Evolutionary conservation across 2,329 filamentous ascomycete genomes (phyloP).

Genomic region (Hirsutella rhossiliensis): DNA sequence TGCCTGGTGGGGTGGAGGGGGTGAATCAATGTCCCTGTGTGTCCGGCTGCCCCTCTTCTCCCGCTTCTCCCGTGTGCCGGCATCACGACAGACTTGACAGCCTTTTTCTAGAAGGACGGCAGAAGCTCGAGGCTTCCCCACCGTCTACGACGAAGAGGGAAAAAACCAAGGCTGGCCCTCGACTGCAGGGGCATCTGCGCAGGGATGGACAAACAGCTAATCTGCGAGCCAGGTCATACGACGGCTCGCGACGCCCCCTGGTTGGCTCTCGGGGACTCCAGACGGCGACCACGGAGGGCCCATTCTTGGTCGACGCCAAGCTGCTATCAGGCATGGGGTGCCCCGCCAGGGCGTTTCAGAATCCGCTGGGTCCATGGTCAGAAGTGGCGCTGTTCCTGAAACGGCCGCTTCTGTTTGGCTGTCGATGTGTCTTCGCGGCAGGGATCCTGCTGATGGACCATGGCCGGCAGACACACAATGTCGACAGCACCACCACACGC

Average conservation of each 20-base stretch:
- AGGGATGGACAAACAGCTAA: constrained; percentile 2
- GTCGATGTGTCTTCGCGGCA: constrained; percentile 3
- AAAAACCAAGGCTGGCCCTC: not conserved
- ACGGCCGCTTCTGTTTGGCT: constrained; percentile 7
- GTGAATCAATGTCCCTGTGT: not conserved
- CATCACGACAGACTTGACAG: not conserved
- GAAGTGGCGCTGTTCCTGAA: constrained; percentile 17
- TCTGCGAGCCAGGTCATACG: constrained; percentile 5
- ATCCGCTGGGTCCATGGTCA: constrained; percentile 12
- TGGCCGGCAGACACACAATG: not conserved
- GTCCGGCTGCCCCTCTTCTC: not conserved
- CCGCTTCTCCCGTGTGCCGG: not conserved
- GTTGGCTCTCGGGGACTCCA: constrained; percentile 8
- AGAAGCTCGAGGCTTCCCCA: constrained; percentile 11
- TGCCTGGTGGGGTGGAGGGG: not conserved
- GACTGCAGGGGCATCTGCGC: constrained; percentile 2
- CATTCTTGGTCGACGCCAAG: not conserved
- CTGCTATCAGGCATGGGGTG: not conserved
- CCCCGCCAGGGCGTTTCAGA: constrained; percentile 13
- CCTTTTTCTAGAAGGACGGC: constrained; percentile 18
- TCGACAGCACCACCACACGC: not conserved
- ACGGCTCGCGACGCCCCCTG: constrained; percentile 4
- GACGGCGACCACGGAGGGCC: constrained; percentile 2
- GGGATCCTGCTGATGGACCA: constrained; percentile 1
- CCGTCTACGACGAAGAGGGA: not conserved